phyloP scores from a whole-genome alignment of 108 stramenopile species.

The Skeletonema costatum region DNA sequence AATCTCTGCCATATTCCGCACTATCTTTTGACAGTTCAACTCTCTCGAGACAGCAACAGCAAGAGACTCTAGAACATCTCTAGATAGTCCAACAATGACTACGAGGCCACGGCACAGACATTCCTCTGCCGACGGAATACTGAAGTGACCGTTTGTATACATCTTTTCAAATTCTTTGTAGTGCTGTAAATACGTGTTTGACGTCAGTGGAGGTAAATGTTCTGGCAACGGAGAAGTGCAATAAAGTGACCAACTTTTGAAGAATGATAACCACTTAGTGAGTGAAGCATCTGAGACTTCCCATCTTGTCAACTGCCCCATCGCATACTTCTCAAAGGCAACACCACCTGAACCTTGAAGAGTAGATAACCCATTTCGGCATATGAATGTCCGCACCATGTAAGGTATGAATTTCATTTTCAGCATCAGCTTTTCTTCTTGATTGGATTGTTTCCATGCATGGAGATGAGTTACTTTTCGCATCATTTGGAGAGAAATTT shows the following conservation, averaged over 20 bases:
- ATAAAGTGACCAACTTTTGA: constrained; percentile 68
- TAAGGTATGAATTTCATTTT: constrained; percentile 91
- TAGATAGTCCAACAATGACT: constrained; percentile 47
- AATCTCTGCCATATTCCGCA: constrained; percentile 3
- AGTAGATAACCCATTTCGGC: constrained; percentile 68
- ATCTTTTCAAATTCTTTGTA: constrained; percentile 51
- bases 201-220: constrained; percentile 50
- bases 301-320: constrained; percentile 62
- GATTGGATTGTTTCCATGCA: neutral
- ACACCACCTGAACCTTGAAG: constrained; percentile 49
- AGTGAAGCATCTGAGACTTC: constrained; percentile 56
- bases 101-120: constrained; percentile 45
- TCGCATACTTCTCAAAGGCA: constrained; percentile 54
- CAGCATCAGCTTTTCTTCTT: constrained; percentile 63
- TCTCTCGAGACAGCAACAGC: constrained; percentile 44
- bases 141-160: constrained; percentile 46
- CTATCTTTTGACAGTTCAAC: constrained; percentile 26
- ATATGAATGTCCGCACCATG: constrained; percentile 86
- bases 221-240: constrained; percentile 26
- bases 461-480: neutral
- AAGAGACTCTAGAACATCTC: constrained; percentile 23
- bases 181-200: constrained; percentile 55
- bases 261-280: constrained; percentile 68
- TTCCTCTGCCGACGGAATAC: neutral
- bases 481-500: neutral